Evolutionary conservation across 768 basidiomycete species (phyloP).

Genomic region (Artomyces pyxidatus): DNA sequence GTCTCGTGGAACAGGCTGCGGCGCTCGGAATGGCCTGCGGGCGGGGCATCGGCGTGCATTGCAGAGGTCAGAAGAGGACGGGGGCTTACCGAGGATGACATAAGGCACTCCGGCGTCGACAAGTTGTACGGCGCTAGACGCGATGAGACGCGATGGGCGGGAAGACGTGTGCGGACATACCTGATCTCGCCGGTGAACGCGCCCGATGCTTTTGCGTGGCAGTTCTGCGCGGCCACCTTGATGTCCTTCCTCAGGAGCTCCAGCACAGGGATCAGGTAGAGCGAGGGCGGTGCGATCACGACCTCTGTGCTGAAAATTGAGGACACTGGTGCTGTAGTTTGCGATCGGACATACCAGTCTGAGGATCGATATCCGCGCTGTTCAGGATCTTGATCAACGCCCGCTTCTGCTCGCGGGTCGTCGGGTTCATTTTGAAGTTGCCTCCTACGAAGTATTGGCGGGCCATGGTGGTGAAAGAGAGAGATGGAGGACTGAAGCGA

Average conservation of each 20-base stretch:
- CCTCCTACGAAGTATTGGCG: conserved; percentile 93
- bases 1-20: conserved; percentile 88
- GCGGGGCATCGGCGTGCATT: too few relatives aligned
- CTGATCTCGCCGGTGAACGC: conserved; percentile 98
- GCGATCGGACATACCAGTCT: conserved; percentile 49
- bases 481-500: not conserved
- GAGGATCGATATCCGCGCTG: conserved; percentile 66
- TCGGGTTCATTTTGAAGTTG: conserved; percentile 98
- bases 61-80: not conserved
- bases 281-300: conserved; percentile 82
- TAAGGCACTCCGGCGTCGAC: conserved; percentile 81
- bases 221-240: conserved; percentile 87
- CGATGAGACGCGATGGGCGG: not conserved
- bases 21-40: conserved; percentile 90
- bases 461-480: conserved; percentile 36
- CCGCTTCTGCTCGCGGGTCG: conserved; percentile 52
- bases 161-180: conserved; percentile 28
- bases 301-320: too few relatives aligned
- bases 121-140: conserved; percentile 68
- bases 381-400: conserved; percentile 67
- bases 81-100: conserved; percentile 73
- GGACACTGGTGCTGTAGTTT: too few relatives aligned
- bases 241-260: conserved; percentile 55
- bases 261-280: conserved; percentile 78
- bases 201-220: conserved; percentile 73